Conservation (phyloP, 1,139 yeast genomes). For the Scheffersomyces segobiensis region DNA sequence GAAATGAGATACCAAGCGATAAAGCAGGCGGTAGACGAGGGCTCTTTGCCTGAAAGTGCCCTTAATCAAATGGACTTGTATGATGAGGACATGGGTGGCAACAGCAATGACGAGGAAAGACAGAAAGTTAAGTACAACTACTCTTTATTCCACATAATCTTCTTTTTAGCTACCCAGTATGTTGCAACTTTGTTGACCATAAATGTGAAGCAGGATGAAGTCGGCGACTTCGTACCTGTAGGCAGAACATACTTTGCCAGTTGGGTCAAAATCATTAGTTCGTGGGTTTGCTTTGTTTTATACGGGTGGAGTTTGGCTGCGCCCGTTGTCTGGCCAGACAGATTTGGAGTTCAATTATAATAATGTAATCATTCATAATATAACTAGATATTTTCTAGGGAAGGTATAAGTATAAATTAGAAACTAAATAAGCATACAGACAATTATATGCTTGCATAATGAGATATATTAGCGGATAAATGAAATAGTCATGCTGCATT, state of each 20-base stretch:
- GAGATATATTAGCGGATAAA: no score
- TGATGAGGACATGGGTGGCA: conserved; percentile 42
- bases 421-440: neutral
- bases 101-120: conserved; percentile 59
- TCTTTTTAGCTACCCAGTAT: conserved; percentile 95
- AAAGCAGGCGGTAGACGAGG: conserved; percentile 91
- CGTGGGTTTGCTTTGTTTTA: conserved; percentile 86
- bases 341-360: conserved; percentile 54
- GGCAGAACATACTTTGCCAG: conserved; percentile 95
- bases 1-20: conserved; percentile 88
- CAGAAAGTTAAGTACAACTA: conserved; percentile 80
- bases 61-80: conserved; percentile 67
- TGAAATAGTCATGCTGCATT: neutral
- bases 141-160: conserved; percentile 83
- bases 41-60: conserved; percentile 92
- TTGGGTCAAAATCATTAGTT: conserved; percentile 89
- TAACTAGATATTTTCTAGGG: neutral
- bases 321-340: conserved; percentile 86
- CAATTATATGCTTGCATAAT: neutral
- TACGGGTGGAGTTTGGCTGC: conserved; percentile 93
- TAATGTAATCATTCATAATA: neutral
- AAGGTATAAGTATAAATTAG: neutral
- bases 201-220: conserved; percentile 81
- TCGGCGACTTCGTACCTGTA: conserved; percentile 92
- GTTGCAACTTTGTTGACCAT: conserved; percentile 91